A percentile compares a stretch with the other conserved stretches of the same genome.
Conservation (phyloP, 306 rosid genomes). For the Nissolia schottii region DNA sequence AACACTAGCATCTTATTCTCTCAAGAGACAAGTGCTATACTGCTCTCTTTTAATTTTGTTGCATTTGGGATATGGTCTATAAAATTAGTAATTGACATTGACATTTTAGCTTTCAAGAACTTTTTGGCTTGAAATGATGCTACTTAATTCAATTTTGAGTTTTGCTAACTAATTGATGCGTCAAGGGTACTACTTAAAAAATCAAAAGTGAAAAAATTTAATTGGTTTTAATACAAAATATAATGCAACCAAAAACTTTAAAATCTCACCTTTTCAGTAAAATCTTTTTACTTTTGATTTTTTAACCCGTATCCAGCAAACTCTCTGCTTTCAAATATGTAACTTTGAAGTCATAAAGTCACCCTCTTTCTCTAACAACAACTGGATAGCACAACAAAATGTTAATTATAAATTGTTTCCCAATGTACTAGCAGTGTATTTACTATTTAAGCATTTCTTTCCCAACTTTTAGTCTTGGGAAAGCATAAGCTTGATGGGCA, state of each 20-base stretch:
- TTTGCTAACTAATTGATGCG: too few relatives aligned
- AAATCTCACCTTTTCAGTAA: too few relatives aligned
- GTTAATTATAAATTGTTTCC: neutral
- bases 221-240: too few relatives aligned
- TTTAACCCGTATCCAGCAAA: too few relatives aligned
- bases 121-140: neutral
- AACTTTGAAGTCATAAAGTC: too few relatives aligned
- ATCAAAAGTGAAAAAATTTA: too few relatives aligned
- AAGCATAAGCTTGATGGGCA: conserved; percentile 14
- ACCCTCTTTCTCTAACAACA: too few relatives aligned
- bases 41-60: neutral
- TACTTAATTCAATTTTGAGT: neutral
- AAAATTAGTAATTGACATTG: conserved; percentile 13
- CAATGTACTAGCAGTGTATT: neutral
- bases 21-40: conserved; percentile 22
- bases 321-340: too few relatives aligned
- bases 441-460: neutral
- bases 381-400: neutral
- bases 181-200: too few relatives aligned
- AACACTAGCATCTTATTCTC: conserved; percentile 3
- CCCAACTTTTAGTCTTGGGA: neutral
- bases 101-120: neutral
- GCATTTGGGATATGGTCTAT: conserved; percentile 14
- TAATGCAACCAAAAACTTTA: too few relatives aligned
- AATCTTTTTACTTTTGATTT: too few relatives aligned